Conservation (phyloP, 108 stramenopile genomes). For the Nannochloropsis salina region DNA sequence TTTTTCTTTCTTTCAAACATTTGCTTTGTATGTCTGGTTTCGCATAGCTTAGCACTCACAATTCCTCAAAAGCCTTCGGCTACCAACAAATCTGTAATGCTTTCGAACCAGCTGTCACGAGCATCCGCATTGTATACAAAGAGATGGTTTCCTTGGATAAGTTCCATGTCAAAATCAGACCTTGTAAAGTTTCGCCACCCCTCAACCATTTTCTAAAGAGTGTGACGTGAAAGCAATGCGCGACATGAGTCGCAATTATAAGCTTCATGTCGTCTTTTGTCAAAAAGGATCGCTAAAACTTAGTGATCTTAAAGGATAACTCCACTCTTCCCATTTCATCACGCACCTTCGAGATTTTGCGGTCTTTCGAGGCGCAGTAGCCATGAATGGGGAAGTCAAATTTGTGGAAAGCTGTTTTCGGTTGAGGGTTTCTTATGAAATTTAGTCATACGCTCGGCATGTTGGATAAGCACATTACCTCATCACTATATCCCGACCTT, state of each 20-base stretch:
- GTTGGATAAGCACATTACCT: background rate
- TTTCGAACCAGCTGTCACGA: background rate
- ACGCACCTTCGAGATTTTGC: conserved; percentile 14
- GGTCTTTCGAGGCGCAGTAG: background rate
- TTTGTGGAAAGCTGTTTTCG: background rate
- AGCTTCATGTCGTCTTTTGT: no score
- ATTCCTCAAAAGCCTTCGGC: background rate
- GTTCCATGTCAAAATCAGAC: background rate
- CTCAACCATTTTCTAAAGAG: background rate
- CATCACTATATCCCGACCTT: background rate
- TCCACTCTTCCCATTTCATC: background rate
- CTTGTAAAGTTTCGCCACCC: background rate
- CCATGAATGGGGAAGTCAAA: background rate
- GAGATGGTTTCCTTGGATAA: background rate
- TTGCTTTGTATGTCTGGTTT: background rate
- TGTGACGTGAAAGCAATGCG: background rate
- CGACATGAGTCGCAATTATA: no score
- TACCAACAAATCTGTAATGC: background rate
- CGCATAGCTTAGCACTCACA: background rate
- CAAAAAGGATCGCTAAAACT: background rate
- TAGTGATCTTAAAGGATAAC: background rate
- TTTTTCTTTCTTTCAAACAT: no score
- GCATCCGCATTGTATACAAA: background rate
- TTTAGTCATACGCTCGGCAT: no score
- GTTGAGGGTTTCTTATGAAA: background rate